A percentile compares a stretch with the other conserved stretches of the same genome.
These are phyloP conservation scores for Boletus smithii DNA, from an alignment of 1,284 basidiomycete species.

Conservation along the genomic window DNA sequence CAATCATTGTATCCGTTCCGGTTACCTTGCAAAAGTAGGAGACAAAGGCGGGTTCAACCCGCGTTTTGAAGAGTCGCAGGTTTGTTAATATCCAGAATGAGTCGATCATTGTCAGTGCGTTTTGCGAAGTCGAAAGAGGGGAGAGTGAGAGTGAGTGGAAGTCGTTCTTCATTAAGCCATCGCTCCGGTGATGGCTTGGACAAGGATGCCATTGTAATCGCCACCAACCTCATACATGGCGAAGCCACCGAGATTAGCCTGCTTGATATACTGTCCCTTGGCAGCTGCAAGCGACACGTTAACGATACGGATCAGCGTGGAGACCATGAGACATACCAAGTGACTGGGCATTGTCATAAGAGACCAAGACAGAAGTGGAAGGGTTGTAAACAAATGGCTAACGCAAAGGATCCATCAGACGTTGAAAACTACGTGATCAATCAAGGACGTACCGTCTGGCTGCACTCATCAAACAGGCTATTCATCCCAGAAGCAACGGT, in stretches of 20 bases:
- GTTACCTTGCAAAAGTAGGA: background rate
- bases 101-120: slow-evolving; percentile 24
- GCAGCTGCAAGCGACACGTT: slow-evolving; percentile 29
- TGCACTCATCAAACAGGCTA: slow-evolving; percentile 59
- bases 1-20: background rate
- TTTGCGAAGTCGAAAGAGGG: slow-evolving; percentile 10
- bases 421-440: background rate
- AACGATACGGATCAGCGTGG: background rate
- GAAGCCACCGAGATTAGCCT: slow-evolving; percentile 53
- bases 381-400: slow-evolving; percentile 65
- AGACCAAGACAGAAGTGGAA: slow-evolving; percentile 50
- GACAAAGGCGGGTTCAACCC: slow-evolving; percentile 1
- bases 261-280: slow-evolving; percentile 59
- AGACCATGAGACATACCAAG: slow-evolving; percentile 36
- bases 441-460: slow-evolving; percentile 58
- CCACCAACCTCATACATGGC: slow-evolving; percentile 64
- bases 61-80: background rate
- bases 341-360: slow-evolving; percentile 58
- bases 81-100: slow-evolving; percentile 17
- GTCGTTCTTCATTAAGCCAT: slow-evolving; percentile 21
- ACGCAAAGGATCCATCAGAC: slow-evolving; percentile 5
- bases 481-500: slow-evolving; percentile 46
- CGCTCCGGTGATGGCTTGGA: slow-evolving; percentile 48
- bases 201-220: slow-evolving; percentile 54
- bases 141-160: slow-evolving; percentile 8